Conservation (phyloP, 352 stramenopile species). For the Phytophthora sojae region DNA sequence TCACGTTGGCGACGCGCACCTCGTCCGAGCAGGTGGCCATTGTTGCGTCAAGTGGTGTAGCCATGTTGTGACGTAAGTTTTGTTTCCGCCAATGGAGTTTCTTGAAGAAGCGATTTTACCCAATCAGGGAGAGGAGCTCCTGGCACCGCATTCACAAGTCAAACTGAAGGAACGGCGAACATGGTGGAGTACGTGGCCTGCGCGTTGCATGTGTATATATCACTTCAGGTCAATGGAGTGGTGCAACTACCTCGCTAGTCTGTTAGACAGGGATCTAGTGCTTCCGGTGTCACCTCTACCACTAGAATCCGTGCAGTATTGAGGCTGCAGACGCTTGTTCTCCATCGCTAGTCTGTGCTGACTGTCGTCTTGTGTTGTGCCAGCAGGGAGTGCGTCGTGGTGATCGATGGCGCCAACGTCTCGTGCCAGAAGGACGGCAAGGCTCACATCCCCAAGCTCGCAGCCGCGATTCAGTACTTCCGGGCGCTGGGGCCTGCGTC, state of each 20-base stretch:
- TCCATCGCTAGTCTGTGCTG: not conserved
- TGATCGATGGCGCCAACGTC: conserved; percentile 84
- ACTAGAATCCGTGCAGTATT: conserved; percentile 4
- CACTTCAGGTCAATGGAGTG: not conserved
- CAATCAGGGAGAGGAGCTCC: too few species aligned
- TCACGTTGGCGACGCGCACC: conserved; percentile 57
- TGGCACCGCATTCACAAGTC: too few species aligned
- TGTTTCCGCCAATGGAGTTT: too few species aligned
- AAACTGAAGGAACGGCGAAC: not conserved
- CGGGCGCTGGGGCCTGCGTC: conserved; percentile 33
- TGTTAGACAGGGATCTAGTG: not conserved
- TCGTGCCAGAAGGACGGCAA: conserved; percentile 69
- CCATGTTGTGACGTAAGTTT: too few species aligned
- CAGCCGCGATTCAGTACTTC: conserved; percentile 76
- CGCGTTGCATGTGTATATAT: not conserved
- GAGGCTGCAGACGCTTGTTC: conserved; percentile 3
- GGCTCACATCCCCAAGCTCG: conserved; percentile 61
- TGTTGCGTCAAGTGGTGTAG: too few species aligned
- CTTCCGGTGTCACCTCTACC: not conserved
- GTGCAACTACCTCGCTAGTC: not conserved
- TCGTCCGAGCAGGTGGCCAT: too few species aligned
- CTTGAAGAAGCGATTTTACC: too few species aligned
- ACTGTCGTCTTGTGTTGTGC: conserved; percentile 2
- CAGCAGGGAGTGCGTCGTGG: conserved; percentile 55
- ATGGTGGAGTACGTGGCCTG: not conserved